phyloP scores from a whole-genome alignment of 768 basidiomycete genomes.

The Chalciporus chontae region DNA sequence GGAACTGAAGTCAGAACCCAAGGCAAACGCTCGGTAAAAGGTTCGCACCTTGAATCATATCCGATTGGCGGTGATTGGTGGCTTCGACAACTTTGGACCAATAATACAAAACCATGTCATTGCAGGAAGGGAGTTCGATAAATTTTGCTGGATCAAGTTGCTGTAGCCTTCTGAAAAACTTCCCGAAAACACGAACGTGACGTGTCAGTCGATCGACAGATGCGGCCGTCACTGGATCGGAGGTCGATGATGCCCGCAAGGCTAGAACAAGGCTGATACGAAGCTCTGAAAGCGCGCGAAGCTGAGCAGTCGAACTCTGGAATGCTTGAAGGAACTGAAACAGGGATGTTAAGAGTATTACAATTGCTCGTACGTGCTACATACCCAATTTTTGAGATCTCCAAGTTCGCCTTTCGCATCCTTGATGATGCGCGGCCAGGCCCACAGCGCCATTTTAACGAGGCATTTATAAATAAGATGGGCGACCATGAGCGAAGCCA shows the following conservation, averaged over 20 bases:
- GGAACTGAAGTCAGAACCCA: neutral
- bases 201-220: constrained; percentile 59
- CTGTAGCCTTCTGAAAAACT: constrained; percentile 75
- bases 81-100: constrained; percentile 79
- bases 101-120: constrained; percentile 70
- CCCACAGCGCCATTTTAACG: constrained; percentile 65
- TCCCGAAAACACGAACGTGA: constrained; percentile 71
- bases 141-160: constrained; percentile 59
- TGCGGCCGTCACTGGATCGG: constrained; percentile 37
- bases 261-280: constrained; percentile 52
- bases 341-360: constrained; percentile 1
- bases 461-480: constrained; percentile 77
- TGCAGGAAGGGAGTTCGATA: constrained; percentile 57
- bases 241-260: constrained; percentile 33
- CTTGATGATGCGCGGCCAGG: constrained; percentile 55
- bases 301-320: constrained; percentile 51
- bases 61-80: constrained; percentile 45
- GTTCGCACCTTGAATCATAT: constrained; percentile 54
- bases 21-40: neutral
- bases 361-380: constrained; percentile 12
- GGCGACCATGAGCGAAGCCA: constrained; percentile 49
- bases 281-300: constrained; percentile 52
- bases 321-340: constrained; percentile 61
- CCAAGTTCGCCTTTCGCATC: constrained; percentile 40
- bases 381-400: constrained; percentile 52